A percentile compares a stretch with the other conserved stretches of the same genome.
Evolutionary conservation across 2,329 filamentous ascomycete genomes (phyloP).

Genomic region (Myriosclerotinia duriaeana): DNA sequence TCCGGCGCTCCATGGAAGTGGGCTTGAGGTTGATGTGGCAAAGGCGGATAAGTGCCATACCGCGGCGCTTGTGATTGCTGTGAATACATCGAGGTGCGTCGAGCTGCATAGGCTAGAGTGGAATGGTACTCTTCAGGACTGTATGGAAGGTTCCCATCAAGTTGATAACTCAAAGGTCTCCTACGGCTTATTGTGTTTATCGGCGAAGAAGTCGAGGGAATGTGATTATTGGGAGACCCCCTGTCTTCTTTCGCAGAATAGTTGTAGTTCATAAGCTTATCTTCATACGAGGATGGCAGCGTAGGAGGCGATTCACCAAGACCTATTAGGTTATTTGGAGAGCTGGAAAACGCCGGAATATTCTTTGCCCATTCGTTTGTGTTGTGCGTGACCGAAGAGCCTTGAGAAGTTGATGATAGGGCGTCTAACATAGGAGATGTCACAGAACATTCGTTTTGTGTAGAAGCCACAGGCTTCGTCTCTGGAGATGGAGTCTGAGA

Average conservation of each 20-base stretch:
- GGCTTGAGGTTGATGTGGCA: constrained; percentile 72
- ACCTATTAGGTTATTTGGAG: constrained; percentile 45
- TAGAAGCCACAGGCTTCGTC: constrained; percentile 32
- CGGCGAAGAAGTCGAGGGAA: constrained; percentile 39
- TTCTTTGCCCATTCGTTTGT: constrained; percentile 49
- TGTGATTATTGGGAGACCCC: constrained; percentile 31
- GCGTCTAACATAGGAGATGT: constrained; percentile 39
- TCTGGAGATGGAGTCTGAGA: constrained; percentile 35
- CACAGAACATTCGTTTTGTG: constrained; percentile 31
- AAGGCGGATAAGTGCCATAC: constrained; percentile 57
- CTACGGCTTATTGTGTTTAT: constrained; percentile 42
- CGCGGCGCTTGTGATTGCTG: constrained; percentile 44
- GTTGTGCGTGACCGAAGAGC: constrained; percentile 35
- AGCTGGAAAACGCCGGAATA: constrained; percentile 45
- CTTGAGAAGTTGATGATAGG: constrained; percentile 37
- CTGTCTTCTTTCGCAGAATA: constrained; percentile 40
- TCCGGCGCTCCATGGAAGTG: constrained; percentile 77
- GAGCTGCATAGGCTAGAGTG: constrained; percentile 44
- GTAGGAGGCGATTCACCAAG: constrained; percentile 48
- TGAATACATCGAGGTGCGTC: constrained; percentile 55
- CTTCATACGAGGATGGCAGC: constrained; percentile 40
- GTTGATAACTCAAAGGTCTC: constrained; percentile 56
- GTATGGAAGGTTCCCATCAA: constrained; percentile 35
- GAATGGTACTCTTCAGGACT: constrained; percentile 51
- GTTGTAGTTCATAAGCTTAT: constrained; percentile 34